These are phyloP conservation scores for Raffaelea albimanens DNA, from an alignment of 2,329 filamentous ascomycete genomes.

Conservation along the genomic window DNA sequence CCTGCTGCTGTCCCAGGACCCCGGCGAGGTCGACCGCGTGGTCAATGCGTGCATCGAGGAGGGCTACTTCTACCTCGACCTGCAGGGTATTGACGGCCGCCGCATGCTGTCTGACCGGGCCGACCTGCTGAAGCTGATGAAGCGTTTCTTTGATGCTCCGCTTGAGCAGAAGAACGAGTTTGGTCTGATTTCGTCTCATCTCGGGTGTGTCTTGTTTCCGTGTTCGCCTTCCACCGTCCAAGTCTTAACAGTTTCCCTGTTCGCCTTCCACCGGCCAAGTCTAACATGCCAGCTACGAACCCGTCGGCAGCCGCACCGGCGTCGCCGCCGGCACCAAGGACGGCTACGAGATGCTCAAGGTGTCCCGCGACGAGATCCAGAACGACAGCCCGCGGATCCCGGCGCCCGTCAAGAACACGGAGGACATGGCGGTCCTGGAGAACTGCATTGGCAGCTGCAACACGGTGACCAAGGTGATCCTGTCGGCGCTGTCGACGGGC, in stretches of 20 bases:
- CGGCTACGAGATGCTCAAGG: slow-evolving; percentile 40
- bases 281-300: slow-evolving; percentile 30
- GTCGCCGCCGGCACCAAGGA: slow-evolving; percentile 38
- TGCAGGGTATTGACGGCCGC: slow-evolving; percentile 41
- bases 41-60: slow-evolving; percentile 37
- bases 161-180: slow-evolving; percentile 48
- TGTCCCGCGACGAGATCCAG: slow-evolving; percentile 40
- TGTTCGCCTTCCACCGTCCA: neutral
- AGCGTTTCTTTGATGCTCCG: slow-evolving; percentile 43
- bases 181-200: slow-evolving; percentile 42
- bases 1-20: slow-evolving; percentile 42
- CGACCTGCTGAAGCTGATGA: slow-evolving; percentile 43
- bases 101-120: slow-evolving; percentile 42
- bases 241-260: neutral
- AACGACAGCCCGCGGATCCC: slow-evolving; percentile 35
- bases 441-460: slow-evolving; percentile 40
- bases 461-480: slow-evolving; percentile 39
- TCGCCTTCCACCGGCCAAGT: neutral
- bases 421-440: slow-evolving; percentile 37
- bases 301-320: slow-evolving; percentile 37
- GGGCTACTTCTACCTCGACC: slow-evolving; percentile 48
- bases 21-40: slow-evolving; percentile 41
- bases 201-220: slow-evolving; percentile 35
- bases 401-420: slow-evolving; percentile 36
- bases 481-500: slow-evolving; percentile 39